Conservation (phyloP, 2,329 filamentous ascomycete genomes). For the Paraconiothyrium sp. region DNA sequence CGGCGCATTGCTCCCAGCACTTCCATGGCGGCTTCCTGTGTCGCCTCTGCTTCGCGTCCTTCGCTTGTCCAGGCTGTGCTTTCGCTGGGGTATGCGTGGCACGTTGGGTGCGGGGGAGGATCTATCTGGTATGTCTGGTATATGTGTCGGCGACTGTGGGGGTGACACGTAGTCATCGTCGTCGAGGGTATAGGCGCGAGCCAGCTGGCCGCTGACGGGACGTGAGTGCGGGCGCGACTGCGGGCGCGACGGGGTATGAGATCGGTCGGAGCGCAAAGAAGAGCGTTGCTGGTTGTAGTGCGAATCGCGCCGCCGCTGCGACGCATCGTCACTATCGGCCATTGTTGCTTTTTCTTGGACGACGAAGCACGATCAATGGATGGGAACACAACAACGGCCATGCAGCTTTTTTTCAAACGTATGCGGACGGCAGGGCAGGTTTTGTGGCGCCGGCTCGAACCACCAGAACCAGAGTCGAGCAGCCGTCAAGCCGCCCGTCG, state of each 20-base stretch:
- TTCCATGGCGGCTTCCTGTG: slow-evolving; percentile 15
- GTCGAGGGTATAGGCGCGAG: slow-evolving; percentile 30
- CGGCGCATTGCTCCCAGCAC: slow-evolving; percentile 12
- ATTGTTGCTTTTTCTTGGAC: slow-evolving; percentile 20
- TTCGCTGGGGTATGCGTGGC: slow-evolving; percentile 24
- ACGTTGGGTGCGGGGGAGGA: slow-evolving; percentile 28
- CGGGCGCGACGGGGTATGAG: slow-evolving; percentile 22
- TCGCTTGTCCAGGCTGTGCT: slow-evolving; percentile 22
- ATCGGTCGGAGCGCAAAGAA: slow-evolving; percentile 35
- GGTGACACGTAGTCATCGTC: not conserved
- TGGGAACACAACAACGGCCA: not conserved
- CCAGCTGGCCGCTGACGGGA: slow-evolving; percentile 21
- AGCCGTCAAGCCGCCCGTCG: too few relatives aligned
- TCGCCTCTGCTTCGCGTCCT: slow-evolving; percentile 13
- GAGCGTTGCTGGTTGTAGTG: slow-evolving; percentile 50
- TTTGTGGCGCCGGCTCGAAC: not conserved
- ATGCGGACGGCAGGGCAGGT: not conserved
- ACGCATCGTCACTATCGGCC: slow-evolving; percentile 38
- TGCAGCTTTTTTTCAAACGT: not conserved
- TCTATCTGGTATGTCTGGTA: slow-evolving; percentile 8
- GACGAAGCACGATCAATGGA: not conserved
- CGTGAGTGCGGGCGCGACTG: slow-evolving; percentile 22
- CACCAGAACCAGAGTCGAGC: not conserved
- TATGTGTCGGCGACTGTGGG: not conserved
- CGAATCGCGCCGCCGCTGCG: slow-evolving; percentile 35